Evolutionary conservation across 306 rosid species (phyloP), one percentile per base, ranked within the genome.

Genomic region (Cyamopsis tetragonoloba): DNA sequence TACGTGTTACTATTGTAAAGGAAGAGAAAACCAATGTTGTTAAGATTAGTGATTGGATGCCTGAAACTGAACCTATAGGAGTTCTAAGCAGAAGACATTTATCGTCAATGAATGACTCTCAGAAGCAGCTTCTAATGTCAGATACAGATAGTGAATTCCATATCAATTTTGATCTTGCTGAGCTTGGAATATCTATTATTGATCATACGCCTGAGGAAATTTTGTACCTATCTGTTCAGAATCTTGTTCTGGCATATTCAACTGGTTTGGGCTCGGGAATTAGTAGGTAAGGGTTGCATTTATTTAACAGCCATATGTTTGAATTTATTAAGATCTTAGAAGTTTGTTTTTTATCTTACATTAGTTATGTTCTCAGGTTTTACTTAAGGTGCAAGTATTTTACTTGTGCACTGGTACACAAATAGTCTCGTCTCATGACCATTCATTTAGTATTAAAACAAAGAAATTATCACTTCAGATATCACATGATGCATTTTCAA

Each of bases 121-220:
- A 60, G 48, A 78, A 67, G 79, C 89, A 82, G 70, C 86, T 86
- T 66, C 39, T 75, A 59, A 42, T 68, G 14, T 67, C 91, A 22
- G 48, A 65, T 58, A 73, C 89, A 43, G 86, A 83, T 66, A 86
- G 86, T 81, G 97, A 91, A 81, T 88, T 83, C 73, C 96, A 91
- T 75, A 77, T 88, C 51, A 80, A 80, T 66, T 44, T 91, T 59
- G 97, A 91, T 82, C 86, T 91, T 48, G 86, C 96, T 20, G 97
- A 91, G 84, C 80, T 91, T 81, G 97, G 97, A 62, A 72, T 91
- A 70, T 91, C 97, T 48, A 66, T 91, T 47, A 62, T 88, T 80
- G 97, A 91, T 69, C 97, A 91, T 79, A 88, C 97, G 31, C 97
- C 97, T 5, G 97, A 91, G 80, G 97, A 91, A 75, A 88, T 91